phyloP scores from a whole-genome alignment of 1,284 basidiomycete genomes.

The Volvariella surrecta region DNA sequence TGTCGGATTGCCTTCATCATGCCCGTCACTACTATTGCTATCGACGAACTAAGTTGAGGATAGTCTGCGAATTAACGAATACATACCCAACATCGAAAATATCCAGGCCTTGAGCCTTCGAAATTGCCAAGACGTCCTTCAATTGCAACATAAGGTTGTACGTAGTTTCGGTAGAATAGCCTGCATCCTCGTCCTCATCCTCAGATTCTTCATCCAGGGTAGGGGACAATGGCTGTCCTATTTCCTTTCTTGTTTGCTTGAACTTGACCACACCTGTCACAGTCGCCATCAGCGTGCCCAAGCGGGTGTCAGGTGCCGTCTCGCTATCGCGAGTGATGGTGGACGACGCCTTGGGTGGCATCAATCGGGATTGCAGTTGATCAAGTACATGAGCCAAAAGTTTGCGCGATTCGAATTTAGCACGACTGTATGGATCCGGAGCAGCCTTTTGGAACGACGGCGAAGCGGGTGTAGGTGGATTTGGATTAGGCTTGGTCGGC shows the following conservation, averaged over 20 bases:
- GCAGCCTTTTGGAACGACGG: slow-evolving; percentile 16
- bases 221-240: slow-evolving; percentile 2
- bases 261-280: slow-evolving; percentile 37
- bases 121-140: slow-evolving; percentile 49
- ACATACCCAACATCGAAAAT: slow-evolving; percentile 41
- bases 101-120: slow-evolving; percentile 47
- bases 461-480: slow-evolving; percentile 13
- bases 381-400: slow-evolving; percentile 47
- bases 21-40: too few species aligned
- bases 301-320: slow-evolving; percentile 21
- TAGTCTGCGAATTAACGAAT: too few species aligned
- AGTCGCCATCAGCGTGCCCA: slow-evolving; percentile 33
- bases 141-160: slow-evolving; percentile 55
- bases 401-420: slow-evolving; percentile 49
- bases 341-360: slow-evolving; percentile 43
- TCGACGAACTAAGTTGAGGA: too few species aligned
- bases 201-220: slow-evolving; percentile 37
- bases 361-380: slow-evolving; percentile 44
- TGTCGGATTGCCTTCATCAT: too few species aligned
- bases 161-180: slow-evolving; percentile 52
- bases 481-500: slow-evolving; percentile 5
- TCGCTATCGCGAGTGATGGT: slow-evolving; percentile 21
- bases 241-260: slow-evolving; percentile 10
- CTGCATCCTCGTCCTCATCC: slow-evolving; percentile 27
- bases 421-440: slow-evolving; percentile 21